Evolutionary conservation across 257 asterid genomes (phyloP), one percentile per base, ranked within the genome.

Genomic region (Przewalskia tangutica): DNA sequence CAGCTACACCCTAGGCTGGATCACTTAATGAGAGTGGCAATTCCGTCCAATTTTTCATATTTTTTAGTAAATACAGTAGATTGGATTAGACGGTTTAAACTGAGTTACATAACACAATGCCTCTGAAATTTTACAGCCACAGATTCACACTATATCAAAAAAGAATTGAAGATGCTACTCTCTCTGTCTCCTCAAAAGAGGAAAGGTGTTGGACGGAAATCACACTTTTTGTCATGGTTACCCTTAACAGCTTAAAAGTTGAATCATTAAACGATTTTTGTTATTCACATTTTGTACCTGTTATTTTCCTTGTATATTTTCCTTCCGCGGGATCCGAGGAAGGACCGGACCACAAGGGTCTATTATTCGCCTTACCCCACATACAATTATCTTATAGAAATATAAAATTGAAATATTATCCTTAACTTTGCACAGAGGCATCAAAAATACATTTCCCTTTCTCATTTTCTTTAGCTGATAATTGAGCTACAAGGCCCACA

Each of bases 1-100:
- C 91, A 91, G 97, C 94, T 84, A 81, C 68, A 82, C 40, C 56
- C 86, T 89, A 88, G 88, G 88, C 91, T 88, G 94, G 89, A 85
- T 82, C 84, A 63, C 77, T 84, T 81, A 83, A 76, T 86, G 84
- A 51, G 73, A 70, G 85, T 81, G 64, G 68, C 50, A 42, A 81
- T 59, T 76, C 18, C 80, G 66, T 82, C 51, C 77, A 70, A 70
- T 44, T n/a, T 70, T 70, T 44, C 48, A 18, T 70, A 40, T 44
- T 17, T 18, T 70, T 42, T 44, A 9, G 11, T 70, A 70, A 40
- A n/a, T n/a, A 40, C 8, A 40, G 34, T 40, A 38, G 51, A 7
- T 63, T 59, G 58, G 20, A 64, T 17, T 53, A 64, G 54, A 32
- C 40, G 36, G 48, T 48, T 48, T 60, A 40, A 68, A 63, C 17